These are phyloP conservation scores for Mucor lusitanicus DNA, from an alignment of 371 early-diverging fungal species.

Conservation along the genomic window DNA sequence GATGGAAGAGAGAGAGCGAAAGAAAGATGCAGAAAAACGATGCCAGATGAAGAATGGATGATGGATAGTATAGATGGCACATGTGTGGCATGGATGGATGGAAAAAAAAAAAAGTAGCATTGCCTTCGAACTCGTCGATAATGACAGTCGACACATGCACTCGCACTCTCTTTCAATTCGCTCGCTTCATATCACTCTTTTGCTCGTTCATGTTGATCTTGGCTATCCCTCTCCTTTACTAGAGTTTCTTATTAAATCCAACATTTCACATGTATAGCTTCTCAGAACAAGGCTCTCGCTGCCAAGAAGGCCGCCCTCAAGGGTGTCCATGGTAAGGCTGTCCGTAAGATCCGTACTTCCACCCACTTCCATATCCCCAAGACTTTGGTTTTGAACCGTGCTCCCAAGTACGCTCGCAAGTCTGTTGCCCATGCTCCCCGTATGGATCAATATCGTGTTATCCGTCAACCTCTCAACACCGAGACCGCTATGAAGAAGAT, in stretches of 20 bases:
- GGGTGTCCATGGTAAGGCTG: conserved; percentile 77
- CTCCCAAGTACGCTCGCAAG: conserved; percentile 90
- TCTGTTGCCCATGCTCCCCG: conserved; percentile 75
- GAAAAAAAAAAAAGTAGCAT: no score
- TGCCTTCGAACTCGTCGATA: no score
- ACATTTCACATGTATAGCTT: conserved; percentile 26
- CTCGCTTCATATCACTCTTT: no score
- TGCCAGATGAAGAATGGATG: neutral
- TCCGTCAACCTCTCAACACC: conserved; percentile 93
- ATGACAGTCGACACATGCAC: no score
- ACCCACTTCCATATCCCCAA: conserved; percentile 93
- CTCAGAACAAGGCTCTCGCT: conserved; percentile 62
- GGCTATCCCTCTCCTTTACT: no score
- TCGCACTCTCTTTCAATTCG: no score
- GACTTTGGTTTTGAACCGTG: conserved; percentile 84
- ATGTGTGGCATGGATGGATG: no score
- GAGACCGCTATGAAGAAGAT: conserved; percentile 99
- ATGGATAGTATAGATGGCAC: neutral
- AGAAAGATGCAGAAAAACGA: neutral
- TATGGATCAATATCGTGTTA: conserved; percentile 85
- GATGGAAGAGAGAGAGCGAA: neutral
- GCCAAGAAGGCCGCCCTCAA: conserved; percentile 89
- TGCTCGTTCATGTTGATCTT: no score
- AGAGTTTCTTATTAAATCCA: no score
- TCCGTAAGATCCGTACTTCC: conserved; percentile 85